These are phyloP conservation scores for Piromyces sp. DNA, from an alignment of 192 early-diverging fungal genomes.

Conservation along the genomic window DNA sequence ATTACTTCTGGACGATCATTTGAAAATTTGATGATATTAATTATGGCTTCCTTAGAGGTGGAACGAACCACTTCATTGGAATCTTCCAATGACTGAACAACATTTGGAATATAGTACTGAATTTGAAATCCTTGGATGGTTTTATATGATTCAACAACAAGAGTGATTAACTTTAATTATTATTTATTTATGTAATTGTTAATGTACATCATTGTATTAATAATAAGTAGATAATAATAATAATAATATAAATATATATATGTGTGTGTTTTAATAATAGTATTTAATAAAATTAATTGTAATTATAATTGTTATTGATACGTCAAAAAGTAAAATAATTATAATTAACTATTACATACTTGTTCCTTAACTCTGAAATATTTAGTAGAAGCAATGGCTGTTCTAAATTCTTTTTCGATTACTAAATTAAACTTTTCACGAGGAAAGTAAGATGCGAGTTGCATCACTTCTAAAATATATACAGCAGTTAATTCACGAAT, in stretches of 20 bases:
- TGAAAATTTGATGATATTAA: not conserved
- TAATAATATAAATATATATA: no score
- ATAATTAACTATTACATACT: no score
- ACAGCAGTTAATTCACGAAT: not conserved
- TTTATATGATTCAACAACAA: not conserved
- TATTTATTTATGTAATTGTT: not conserved
- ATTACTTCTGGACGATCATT: not conserved
- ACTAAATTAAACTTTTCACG: not conserved
- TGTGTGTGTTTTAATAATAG: no score
- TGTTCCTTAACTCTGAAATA: not conserved
- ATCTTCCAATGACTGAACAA: conserved; percentile 6
- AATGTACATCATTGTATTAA: no score
- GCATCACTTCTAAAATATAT: not conserved
- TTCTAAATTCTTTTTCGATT: not conserved
- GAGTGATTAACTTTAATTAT: not conserved
- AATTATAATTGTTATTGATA: no score
- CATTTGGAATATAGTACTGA: conserved; percentile 1
- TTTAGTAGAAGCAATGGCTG: not conserved
- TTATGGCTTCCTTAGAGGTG: not conserved
- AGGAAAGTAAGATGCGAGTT: not conserved
- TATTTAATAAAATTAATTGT: no score
- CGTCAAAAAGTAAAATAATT: no score
- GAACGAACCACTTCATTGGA: conserved; percentile 5
- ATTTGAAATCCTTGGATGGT: not conserved
- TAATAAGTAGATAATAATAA: no score